Evolutionary conservation across 441 rosid genomes (phyloP), one percentile per base, ranked within the genome.

Genomic region (Brassica hybrid): DNA sequence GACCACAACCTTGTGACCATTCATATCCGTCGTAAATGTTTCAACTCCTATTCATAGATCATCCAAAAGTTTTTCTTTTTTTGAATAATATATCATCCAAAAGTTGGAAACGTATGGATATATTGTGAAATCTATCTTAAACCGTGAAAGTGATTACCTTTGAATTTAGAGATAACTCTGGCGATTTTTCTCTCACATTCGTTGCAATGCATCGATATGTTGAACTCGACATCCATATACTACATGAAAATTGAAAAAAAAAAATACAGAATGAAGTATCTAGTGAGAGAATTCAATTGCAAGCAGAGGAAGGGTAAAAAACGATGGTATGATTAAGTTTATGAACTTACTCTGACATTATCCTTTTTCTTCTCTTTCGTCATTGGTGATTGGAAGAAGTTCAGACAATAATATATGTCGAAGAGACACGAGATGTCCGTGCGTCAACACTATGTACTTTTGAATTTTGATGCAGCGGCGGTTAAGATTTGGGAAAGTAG

Each of bases 121-220:
- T 19, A 16, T 54, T 0, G 23, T 54, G 23, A 54, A 54, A 54
- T 16, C 1, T 52, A 14, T 52, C 0, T 52, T 17, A 1, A 52
- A 52, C 1, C 7, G 58, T 7, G 19, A 54, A 8, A 54, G 59
- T 7, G 59, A 54, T 54, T 57, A 81, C 95, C 95, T 87, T 92
- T 81, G 57, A 75, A 81, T 72, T 91, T 90, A 16, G 91, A 81
- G 56, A 92, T 86, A 72, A 77, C 76, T 81, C 75, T 74, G 2
- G 93, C 94, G 10, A 90, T 85, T 7, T 70, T 77, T 77, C 90
- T 85, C 76, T 94, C 97, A 65, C 96, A 91, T 64, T 91, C 96
- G 67, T 92, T 87, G 70, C 98, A 92, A 27, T 92, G 80, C 96
- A 94, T 92, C 6, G 88, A 82, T 48, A 88, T 75, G 13, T 72